Percentiles rank a stretch among this genome's conserved stretches.
phyloP scores from a whole-genome alignment of 2,329 filamentous ascomycete genomes.

The Diaporthe australafricana region DNA sequence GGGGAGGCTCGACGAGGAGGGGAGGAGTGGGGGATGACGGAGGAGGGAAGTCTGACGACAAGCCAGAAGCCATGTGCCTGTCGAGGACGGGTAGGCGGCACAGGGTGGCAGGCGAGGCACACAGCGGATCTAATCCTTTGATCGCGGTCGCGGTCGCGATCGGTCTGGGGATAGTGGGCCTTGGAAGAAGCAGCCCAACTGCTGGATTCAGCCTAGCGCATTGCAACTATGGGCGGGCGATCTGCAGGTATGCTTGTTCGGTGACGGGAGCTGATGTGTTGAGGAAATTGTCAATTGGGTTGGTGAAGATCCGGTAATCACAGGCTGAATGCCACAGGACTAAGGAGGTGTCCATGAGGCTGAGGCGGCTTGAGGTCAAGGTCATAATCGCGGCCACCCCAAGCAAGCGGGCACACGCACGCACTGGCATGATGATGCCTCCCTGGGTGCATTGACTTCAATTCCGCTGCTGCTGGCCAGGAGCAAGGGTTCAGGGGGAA shows the following conservation, averaged over 20 bases:
- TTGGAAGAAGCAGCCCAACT: conserved; percentile 25
- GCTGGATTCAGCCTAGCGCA: conserved; percentile 35
- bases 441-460: conserved; percentile 22
- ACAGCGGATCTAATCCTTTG: neutral
- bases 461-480: conserved; percentile 12
- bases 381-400: neutral
- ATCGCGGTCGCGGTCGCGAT: conserved; percentile 21
- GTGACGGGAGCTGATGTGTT: conserved; percentile 9
- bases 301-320: neutral
- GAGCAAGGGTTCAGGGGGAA: conserved; percentile 29
- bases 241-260: conserved; percentile 13
- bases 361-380: neutral
- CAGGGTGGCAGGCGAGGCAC: neutral
- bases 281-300: neutral
- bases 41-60: conserved; percentile 69
- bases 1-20: conserved; percentile 56
- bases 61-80: conserved; percentile 66
- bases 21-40: conserved; percentile 75
- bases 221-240: conserved; percentile 17
- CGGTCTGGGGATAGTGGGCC: conserved; percentile 24
- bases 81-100: conserved; percentile 10
- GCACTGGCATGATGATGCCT: conserved; percentile 19
- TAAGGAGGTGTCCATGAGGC: neutral
- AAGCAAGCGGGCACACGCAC: neutral
- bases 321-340: neutral